These are phyloP conservation scores for Chlorella ohadii DNA, from an alignment of 139 green algal genomes.

Conservation along the genomic window DNA sequence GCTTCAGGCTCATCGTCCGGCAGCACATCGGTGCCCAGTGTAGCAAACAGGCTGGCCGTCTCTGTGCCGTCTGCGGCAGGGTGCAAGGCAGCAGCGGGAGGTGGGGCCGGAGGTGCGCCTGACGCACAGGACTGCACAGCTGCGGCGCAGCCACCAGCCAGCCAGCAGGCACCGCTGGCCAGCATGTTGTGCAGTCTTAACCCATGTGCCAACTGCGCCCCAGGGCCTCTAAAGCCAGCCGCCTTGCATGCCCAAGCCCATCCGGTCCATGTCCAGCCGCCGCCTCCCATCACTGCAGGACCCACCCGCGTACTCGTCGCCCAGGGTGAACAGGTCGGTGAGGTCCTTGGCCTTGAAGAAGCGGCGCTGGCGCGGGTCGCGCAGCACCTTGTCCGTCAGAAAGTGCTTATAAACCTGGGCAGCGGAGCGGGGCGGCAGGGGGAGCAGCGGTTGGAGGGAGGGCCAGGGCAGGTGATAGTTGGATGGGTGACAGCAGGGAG, in stretches of 20 bases:
- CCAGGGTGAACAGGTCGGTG: conserved; percentile 93
- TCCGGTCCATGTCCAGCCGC: no score
- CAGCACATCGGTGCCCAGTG: conserved; percentile 47
- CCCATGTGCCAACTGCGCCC: no score
- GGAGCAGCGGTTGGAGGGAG: background rate
- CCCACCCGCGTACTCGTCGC: conserved; percentile 64
- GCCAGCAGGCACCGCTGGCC: no score
- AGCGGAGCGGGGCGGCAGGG: conserved; percentile 29
- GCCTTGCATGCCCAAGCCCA: no score
- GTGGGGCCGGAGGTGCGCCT: no score
- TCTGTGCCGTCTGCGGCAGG: conserved; percentile 62
- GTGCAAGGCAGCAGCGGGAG: no score
- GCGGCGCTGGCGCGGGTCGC: conserved; percentile 91
- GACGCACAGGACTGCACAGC: no score
- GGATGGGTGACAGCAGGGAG: no score
- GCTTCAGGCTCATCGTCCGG: conserved; percentile 5
- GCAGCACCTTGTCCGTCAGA: conserved; percentile 74
- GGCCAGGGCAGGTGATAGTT: background rate
- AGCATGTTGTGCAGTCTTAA: no score
- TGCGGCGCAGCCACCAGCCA: no score
- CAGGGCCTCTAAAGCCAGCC: no score
- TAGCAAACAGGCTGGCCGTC: conserved; percentile 83
- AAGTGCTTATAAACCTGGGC: conserved; percentile 66
- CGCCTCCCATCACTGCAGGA: no score
- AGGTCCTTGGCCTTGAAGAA: conserved; percentile 95